Base-by-base conservation (phyloP, 2,329 filamentous ascomycete species). In the Aspergillus hiratsukae region DNA sequence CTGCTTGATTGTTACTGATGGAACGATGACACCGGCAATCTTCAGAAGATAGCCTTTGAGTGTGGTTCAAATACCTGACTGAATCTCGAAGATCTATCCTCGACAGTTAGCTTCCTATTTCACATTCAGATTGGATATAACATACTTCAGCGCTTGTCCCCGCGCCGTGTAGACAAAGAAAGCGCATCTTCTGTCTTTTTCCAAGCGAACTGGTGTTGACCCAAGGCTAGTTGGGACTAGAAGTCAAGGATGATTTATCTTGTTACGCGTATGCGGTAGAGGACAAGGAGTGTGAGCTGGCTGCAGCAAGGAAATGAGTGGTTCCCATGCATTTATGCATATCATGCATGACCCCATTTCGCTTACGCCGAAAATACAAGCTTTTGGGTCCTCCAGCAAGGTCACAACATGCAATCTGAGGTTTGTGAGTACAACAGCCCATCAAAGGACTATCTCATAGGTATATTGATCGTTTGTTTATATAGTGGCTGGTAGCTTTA, bases 31-130 rank as follows among this genome's bases (percentile, higher is more conserved):
- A 28, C 7, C 35, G 4, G 31, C 50, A 11, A n/a, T n/a, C 27
- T 45, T n/a, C 14, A n/a, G 28, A 8, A 28, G 3, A 27, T 19
- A 23, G n/a, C 10, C 10, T 41, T 17, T 23, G 28, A 21, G 49
- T 19, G 17, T 4, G 51, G 28, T 8, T 37, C 29, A 45, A 49
- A 29, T 65, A 65, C 63, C 69, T 19, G 64, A 66, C 64, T 72
- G 69, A 56, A 72, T 69, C 54, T 69, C 66, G 55, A 72, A 70
- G 49, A 72, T 71, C 69, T 71, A 54, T 27, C n/a, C 17, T 19
- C 2, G 28, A 41, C 17, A 25, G 49, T 40, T 31, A 51, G 49
- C 21, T 10, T 25, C 5, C 19, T 19, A 19, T 10, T n/a, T 35
- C 31, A 6, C 43, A 28, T 41, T 25, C 21, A 27, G 10, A 25